A percentile compares a stretch with the other conserved stretches of the same genome.
These are phyloP conservation scores for Rhododendron vialii DNA, from an alignment of 148 eudicot species.

Conservation along the genomic window DNA sequence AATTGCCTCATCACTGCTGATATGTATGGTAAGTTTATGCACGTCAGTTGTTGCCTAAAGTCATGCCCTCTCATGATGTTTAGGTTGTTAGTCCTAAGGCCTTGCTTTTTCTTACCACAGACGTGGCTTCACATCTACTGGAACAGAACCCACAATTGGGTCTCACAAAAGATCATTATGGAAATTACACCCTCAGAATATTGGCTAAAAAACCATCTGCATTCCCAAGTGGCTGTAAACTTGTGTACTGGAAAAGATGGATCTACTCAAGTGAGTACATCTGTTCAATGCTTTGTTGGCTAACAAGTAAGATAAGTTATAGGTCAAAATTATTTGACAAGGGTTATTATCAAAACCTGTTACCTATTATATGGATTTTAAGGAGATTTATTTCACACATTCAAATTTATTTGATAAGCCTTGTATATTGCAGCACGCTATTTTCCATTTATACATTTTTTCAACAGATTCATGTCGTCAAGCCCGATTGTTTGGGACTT, in stretches of 20 bases:
- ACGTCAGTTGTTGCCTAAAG: background rate
- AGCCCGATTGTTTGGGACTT: background rate
- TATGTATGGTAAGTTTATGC: background rate
- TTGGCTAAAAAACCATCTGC: background rate
- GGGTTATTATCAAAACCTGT: background rate
- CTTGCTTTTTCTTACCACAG: background rate
- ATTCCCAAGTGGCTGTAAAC: background rate
- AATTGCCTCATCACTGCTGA: background rate
- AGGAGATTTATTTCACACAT: background rate
- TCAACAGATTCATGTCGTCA: background rate
- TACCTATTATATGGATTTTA: background rate
- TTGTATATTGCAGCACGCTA: background rate
- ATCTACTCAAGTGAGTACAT: background rate
- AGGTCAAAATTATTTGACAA: background rate
- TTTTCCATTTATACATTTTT: background rate
- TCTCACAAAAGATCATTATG: background rate
- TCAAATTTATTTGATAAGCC: background rate
- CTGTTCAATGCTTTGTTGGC: background rate
- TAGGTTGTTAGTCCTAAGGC: background rate
- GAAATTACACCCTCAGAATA: background rate
- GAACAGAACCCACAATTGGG: background rate
- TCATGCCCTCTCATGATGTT: background rate
- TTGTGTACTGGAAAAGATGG: background rate
- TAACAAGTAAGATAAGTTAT: background rate
- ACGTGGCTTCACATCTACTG: background rate